These are phyloP conservation scores for Globisporangium mamillatum DNA, from an alignment of 352 stramenopile species.

Conservation along the genomic window DNA sequence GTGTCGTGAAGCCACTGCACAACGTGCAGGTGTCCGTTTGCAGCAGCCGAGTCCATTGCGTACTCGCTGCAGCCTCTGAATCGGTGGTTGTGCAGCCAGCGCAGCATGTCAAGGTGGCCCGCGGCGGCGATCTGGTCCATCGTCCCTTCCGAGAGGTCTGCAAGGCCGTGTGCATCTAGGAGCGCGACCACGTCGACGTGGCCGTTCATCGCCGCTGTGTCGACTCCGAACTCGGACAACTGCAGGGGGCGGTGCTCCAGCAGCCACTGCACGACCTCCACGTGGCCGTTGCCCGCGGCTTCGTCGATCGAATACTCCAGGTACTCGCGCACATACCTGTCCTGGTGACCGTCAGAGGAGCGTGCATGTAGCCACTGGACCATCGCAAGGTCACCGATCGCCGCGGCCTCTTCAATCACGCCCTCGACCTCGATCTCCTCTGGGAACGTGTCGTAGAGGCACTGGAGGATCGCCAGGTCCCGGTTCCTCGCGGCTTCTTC, in stretches of 20 bases:
- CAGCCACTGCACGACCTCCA: conserved; percentile 27
- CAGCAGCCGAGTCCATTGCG: conserved; percentile 24
- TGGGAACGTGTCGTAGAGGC: conserved; percentile 5
- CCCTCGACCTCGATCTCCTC: conserved; percentile 13
- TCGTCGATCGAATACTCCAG: conserved; percentile 19
- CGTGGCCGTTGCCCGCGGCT: conserved; percentile 20
- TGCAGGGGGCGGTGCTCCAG: neutral
- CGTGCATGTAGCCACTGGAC: conserved; percentile 18
- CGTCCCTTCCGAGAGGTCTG: neutral
- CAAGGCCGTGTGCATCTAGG: neutral
- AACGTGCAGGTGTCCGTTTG: conserved; percentile 23
- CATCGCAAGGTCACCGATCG: conserved; percentile 9
- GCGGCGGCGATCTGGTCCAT: conserved; percentile 21
- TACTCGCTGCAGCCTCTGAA: conserved; percentile 10
- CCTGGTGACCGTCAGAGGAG: neutral
- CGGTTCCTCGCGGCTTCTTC: conserved; percentile 4
- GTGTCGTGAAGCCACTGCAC: conserved; percentile 24
- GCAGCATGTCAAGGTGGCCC: conserved; percentile 25
- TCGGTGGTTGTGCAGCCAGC: conserved; percentile 24
- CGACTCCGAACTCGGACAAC: conserved; percentile 7
- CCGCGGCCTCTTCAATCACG: conserved; percentile 17
- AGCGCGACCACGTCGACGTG: conserved; percentile 9
- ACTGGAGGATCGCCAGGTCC: conserved; percentile 10
- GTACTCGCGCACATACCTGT: neutral
- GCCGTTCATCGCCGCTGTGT: conserved; percentile 15